A percentile compares a stretch with the other conserved stretches of the same genome.
These are phyloP conservation scores for Kwoniella heveanensis DNA, from an alignment of 768 basidiomycete species.

Conservation along the genomic window DNA sequence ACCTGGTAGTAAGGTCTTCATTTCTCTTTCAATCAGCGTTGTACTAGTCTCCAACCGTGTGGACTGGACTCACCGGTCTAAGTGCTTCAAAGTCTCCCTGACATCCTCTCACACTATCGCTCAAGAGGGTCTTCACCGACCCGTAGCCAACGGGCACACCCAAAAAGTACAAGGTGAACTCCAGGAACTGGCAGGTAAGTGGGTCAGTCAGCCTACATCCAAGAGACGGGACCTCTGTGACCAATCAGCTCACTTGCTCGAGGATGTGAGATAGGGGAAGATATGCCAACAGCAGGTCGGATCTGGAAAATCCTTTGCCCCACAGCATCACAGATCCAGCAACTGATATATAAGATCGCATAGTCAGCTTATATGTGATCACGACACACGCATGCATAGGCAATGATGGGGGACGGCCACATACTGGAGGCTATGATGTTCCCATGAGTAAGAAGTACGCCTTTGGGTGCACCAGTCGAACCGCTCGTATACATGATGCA, in stretches of 20 bases:
- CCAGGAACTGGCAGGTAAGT: conserved; percentile 41
- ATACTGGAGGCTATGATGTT: conserved; percentile 74
- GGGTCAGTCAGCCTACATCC: conserved; percentile 6
- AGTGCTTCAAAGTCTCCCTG: conserved; percentile 51
- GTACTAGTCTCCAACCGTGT: too few species aligned
- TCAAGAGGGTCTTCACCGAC: conserved; percentile 53
- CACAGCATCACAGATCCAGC: conserved; percentile 23
- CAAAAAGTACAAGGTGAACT: conserved; percentile 50
- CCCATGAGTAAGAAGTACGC: conserved; percentile 80
- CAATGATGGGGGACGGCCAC: conserved; percentile 16
- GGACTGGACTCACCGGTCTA: conserved; percentile 36
- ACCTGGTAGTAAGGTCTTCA: conserved; percentile 49
- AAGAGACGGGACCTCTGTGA: neutral
- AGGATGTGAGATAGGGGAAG: conserved; percentile 52
- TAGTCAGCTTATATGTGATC: neutral
- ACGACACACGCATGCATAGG: too few species aligned
- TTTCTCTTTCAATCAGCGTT: conserved; percentile 5
- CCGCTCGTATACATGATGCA: conserved; percentile 74
- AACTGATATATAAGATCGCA: conserved; percentile 8
- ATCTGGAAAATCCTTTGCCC: conserved; percentile 17
- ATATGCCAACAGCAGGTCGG: conserved; percentile 45
- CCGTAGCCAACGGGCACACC: conserved; percentile 51
- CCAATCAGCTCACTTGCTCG: conserved; percentile 39
- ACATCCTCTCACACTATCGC: conserved; percentile 53
- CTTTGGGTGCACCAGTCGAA: conserved; percentile 89